phyloP scores from a whole-genome alignment of 2,329 filamentous ascomycete species.

The Talaromyces piceae region DNA sequence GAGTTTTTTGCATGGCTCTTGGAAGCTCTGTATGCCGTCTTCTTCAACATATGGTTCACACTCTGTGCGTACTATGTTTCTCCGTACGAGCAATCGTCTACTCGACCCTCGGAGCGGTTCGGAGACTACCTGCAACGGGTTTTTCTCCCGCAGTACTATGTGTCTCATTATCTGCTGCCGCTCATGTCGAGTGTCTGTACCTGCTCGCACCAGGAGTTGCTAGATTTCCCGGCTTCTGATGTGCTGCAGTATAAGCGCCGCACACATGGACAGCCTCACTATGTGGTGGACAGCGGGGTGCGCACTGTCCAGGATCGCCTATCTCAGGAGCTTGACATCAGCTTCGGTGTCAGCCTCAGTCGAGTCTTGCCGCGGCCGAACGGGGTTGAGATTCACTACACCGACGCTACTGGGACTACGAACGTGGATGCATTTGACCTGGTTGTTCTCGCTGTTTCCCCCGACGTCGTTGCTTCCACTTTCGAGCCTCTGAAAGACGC shows the following conservation, averaged over 20 bases:
- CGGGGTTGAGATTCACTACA: constrained; percentile 9
- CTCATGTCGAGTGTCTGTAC: constrained; percentile 44
- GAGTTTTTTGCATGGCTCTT: constrained; percentile 34
- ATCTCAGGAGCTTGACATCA: constrained; percentile 10
- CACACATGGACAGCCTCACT: constrained; percentile 17
- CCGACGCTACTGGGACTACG: constrained; percentile 12
- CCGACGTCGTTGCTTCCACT: constrained; percentile 44
- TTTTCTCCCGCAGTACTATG: constrained; percentile 42
- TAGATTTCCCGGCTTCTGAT: constrained; percentile 18
- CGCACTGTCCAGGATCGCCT: constrained; percentile 14
- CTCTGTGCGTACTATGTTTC: constrained; percentile 44
- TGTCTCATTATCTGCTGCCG: constrained; percentile 46
- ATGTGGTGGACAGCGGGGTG: constrained; percentile 16
- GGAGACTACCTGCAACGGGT: constrained; percentile 38
- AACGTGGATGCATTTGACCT: constrained; percentile 37
- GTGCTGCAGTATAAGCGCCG: constrained; percentile 15
- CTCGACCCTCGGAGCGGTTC: neutral
- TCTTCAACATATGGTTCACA: constrained; percentile 50
- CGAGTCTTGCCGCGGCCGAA: neutral
- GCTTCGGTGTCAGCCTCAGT: constrained; percentile 8
- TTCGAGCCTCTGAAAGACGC: constrained; percentile 37
- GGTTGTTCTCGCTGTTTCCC: constrained; percentile 49
- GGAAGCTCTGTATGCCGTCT: constrained; percentile 39
- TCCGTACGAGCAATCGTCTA: constrained; percentile 21
- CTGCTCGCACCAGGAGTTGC: constrained; percentile 17